These are phyloP conservation scores for Gaeumannomyces sp. DNA, from an alignment of 2,329 filamentous ascomycete genomes.

Conservation along the genomic window DNA sequence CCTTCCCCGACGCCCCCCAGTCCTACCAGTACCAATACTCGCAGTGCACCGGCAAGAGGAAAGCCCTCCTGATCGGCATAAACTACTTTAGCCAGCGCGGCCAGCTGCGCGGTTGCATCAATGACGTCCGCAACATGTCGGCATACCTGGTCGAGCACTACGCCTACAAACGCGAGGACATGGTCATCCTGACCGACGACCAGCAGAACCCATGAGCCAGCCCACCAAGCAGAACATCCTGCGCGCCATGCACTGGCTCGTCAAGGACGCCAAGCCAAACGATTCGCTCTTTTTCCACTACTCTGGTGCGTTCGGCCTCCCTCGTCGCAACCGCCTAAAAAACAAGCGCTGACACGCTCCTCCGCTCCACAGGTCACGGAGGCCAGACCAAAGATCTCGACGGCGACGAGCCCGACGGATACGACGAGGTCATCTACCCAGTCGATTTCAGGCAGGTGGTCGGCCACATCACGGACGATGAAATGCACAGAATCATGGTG, in stretches of 20 bases:
- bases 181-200: conserved; percentile 94
- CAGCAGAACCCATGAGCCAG: conserved; percentile 96
- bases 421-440: conserved; percentile 78
- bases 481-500: conserved; percentile 72
- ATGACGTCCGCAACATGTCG: conserved; percentile 97
- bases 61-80: conserved; percentile 88
- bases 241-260: conserved; percentile 94
- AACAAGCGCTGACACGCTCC: neutral
- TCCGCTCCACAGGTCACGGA: conserved; percentile 54
- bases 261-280: conserved; percentile 86
- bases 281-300: conserved; percentile 98
- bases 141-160: conserved; percentile 82
- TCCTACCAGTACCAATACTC: conserved; percentile 87
- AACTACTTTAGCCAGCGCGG: conserved; percentile 94
- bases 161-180: conserved; percentile 89
- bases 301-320: conserved; percentile 55
- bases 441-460: conserved; percentile 70
- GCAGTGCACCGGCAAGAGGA: conserved; percentile 79
- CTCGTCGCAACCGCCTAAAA: neutral
- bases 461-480: conserved; percentile 79
- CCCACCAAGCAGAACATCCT: conserved; percentile 94
- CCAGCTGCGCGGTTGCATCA: conserved; percentile 89
- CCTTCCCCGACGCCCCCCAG: conserved; percentile 72
- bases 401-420: conserved; percentile 75
- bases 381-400: conserved; percentile 76